These are phyloP conservation scores for Heterobasidion occidentale DNA, from an alignment of 1,284 basidiomycete species.

Conservation along the genomic window DNA sequence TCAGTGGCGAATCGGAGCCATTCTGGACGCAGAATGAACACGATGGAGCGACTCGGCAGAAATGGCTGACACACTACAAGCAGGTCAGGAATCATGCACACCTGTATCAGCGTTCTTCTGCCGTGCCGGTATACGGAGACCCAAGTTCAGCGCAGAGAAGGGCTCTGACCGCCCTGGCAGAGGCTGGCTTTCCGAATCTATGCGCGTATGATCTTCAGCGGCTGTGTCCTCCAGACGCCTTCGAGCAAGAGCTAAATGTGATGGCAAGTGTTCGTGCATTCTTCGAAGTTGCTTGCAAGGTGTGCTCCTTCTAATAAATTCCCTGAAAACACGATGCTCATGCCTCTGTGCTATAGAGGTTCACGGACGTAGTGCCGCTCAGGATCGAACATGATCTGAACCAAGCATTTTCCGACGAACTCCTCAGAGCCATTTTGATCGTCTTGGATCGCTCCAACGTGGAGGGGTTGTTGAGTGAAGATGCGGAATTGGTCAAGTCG, in stretches of 20 bases:
- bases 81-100: slow-evolving; percentile 13
- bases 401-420: neutral
- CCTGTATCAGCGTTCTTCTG: neutral
- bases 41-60: slow-evolving; percentile 22
- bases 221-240: slow-evolving; percentile 30
- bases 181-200: slow-evolving; percentile 24
- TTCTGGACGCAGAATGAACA: slow-evolving; percentile 28
- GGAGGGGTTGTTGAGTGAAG: neutral
- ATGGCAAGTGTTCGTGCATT: slow-evolving; percentile 45
- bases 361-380: neutral
- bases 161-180: slow-evolving; percentile 24
- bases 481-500: neutral
- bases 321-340: neutral
- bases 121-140: slow-evolving; percentile 10
- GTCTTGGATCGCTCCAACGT: neutral
- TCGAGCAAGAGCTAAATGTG: slow-evolving; percentile 35
- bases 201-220: slow-evolving; percentile 28
- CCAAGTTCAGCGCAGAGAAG: neutral
- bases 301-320: slow-evolving; percentile 4
- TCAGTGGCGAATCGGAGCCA: neutral
- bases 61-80: slow-evolving; percentile 28
- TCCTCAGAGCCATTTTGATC: neutral
- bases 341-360: neutral
- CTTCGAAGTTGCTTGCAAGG: slow-evolving; percentile 42
- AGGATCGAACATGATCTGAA: neutral